Conservation (phyloP, 2,329 filamentous ascomycete species). For the Keithomyces neogunnii region DNA sequence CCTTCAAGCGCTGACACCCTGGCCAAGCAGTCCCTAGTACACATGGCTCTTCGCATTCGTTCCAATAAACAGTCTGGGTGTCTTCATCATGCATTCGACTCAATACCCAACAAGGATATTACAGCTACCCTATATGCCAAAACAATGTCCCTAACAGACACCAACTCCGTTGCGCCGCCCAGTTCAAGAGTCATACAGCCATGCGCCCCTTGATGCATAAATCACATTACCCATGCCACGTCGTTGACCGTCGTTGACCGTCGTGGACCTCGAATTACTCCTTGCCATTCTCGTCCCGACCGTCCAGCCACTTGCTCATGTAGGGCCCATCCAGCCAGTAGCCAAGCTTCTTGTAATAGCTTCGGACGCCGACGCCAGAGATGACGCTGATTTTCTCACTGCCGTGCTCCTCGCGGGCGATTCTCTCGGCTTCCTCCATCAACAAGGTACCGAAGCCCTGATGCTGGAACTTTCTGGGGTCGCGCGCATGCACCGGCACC, state of each 20-base stretch:
- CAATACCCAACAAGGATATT: too few species aligned
- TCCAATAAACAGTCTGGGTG: too few species aligned
- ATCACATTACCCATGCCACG: neutral
- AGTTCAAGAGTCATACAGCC: neutral
- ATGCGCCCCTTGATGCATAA: neutral
- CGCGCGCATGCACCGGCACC: constrained; percentile 92
- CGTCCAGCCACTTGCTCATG: constrained; percentile 59
- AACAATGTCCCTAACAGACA: neutral
- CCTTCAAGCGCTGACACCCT: too few species aligned
- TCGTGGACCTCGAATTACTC: neutral
- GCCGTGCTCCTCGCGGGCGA: constrained; percentile 88
- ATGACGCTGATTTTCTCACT: constrained; percentile 95
- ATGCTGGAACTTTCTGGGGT: constrained; percentile 96
- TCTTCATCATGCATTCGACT: too few species aligned
- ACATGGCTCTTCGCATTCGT: too few species aligned
- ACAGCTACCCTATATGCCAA: neutral
- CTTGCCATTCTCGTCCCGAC: constrained; percentile 19
- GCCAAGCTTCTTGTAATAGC: constrained; percentile 88
- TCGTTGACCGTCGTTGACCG: neutral
- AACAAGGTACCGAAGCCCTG: constrained; percentile 92
- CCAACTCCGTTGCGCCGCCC: neutral
- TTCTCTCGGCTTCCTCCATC: constrained; percentile 97
- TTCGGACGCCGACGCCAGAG: constrained; percentile 91
- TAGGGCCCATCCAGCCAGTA: constrained; percentile 93
- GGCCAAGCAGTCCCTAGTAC: too few species aligned